Percentiles rank a stretch among this genome's conserved stretches.
Conservation (phyloP, 1,284 basidiomycete species). For the Wallemia ichthyophaga region DNA sequence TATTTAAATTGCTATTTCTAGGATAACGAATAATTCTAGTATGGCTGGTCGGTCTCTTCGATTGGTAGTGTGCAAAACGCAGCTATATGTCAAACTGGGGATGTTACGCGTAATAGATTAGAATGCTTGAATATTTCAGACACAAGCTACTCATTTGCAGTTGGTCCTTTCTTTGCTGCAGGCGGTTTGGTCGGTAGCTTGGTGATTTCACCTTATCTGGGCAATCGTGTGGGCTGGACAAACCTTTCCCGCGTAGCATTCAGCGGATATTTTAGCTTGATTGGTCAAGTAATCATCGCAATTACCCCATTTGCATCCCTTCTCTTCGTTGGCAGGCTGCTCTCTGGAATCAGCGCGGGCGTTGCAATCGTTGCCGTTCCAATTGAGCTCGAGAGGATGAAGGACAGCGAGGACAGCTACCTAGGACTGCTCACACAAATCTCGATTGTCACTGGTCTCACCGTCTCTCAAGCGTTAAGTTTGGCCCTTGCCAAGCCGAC, state of each 20-base stretch:
- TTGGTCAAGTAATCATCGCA: neutral
- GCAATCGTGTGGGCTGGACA: neutral
- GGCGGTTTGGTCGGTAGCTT: neutral
- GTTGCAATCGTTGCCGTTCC: neutral
- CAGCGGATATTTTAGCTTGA: neutral
- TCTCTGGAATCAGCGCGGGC: neutral
- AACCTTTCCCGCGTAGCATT: neutral
- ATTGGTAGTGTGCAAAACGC: neutral
- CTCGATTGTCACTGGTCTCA: constrained; percentile 12
- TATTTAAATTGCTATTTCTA: too few species aligned
- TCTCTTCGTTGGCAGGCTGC: neutral
- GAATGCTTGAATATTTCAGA: neutral
- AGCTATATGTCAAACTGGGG: neutral
- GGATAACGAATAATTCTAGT: too few species aligned
- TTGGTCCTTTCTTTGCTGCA: neutral
- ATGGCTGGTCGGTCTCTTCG: neutral
- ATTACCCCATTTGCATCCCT: neutral
- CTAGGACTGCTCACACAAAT: constrained; percentile 6
- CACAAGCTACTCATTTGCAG: neutral
- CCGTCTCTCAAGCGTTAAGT: constrained; percentile 16
- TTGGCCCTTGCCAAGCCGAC: constrained; percentile 12
- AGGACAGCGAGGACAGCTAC: neutral
- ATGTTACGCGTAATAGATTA: neutral
- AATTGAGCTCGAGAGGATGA: neutral
- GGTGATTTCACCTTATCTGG: neutral